phyloP scores from a whole-genome alignment of 192 early-diverging fungal genomes.

The Coemansia sp. region DNA sequence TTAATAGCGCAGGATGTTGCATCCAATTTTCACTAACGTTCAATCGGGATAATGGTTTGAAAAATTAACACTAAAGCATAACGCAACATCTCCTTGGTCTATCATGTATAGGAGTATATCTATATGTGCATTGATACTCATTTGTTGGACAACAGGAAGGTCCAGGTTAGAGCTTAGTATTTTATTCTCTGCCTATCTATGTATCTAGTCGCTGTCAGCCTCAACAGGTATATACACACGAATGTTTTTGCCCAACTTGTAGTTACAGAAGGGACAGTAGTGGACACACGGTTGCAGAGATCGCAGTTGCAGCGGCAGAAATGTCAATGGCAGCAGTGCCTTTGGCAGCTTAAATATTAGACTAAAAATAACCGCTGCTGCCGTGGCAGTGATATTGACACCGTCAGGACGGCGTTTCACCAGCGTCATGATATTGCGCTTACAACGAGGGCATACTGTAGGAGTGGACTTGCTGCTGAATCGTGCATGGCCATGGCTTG shows the following conservation, averaged over 20 bases:
- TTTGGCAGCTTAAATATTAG: conserved; percentile 26
- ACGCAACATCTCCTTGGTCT: no score
- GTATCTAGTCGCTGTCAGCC: background rate
- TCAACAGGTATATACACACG: conserved; percentile 25
- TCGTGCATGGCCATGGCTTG: conserved; percentile 19
- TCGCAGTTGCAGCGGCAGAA: conserved; percentile 45
- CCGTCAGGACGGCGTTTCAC: conserved; percentile 35
- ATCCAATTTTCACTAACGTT: no score
- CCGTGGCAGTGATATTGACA: conserved; percentile 27
- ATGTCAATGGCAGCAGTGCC: conserved; percentile 32
- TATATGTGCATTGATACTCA: background rate
- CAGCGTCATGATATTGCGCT: conserved; percentile 30
- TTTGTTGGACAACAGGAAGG: no score
- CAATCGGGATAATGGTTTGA: no score
- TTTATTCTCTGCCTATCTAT: background rate
- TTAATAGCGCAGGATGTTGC: no score
- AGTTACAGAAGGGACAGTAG: conserved; percentile 44
- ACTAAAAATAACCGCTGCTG: conserved; percentile 29
- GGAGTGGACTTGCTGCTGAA: conserved; percentile 37
- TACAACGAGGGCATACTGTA: conserved; percentile 41
- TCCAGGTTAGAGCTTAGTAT: no score
- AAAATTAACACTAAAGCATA: no score
- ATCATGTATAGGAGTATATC: background rate
- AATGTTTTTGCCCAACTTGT: conserved; percentile 49
- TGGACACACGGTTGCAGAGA: conserved; percentile 34